Base-by-base conservation (phyloP, 2,329 filamentous ascomycete genomes). In the Colletotrichum lentis region DNA sequence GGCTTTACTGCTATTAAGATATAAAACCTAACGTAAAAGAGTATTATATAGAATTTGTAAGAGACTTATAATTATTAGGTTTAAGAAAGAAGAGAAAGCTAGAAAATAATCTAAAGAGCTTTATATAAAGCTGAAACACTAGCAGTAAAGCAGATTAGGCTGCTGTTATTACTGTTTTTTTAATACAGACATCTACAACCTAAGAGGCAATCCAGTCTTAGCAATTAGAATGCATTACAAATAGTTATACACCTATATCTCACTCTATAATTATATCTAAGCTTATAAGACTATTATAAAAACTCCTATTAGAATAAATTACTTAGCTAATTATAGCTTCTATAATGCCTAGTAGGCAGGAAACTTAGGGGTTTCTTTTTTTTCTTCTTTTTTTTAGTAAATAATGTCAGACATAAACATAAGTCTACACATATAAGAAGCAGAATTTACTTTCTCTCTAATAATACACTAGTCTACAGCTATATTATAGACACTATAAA, bases 321-420 rank as follows among this genome's bases (percentile, higher is more conserved):
- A 39, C 39, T 47, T 27, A 55, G 50, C 60, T 11, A n/a, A n/a
- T 27, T 27, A 37, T 55, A 16, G n/a, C 60, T 55, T 54, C 27
- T 46, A 7, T 14, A 47, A 37, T 14, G 5, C 5, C 54, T 22
- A 20, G 24, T 37, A 18, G 59, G 49, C 6, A 24, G n/a, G 58
- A 37, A 8, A 22, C 16, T 7, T 12, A 27, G n/a, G n/a, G n/a
- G n/a, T n/a, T n/a, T n/a, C n/a, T n/a, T n/a, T n/a, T n/a, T n/a
- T n/a, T n/a, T n/a, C n/a, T n/a, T n/a, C n/a, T n/a, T 16, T 54
- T 62, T 20, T 24, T 16, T 1, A 11, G 1, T 35, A 22, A 3
- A 55, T 39, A 1, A 10, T 62, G 1, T 47, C 16, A 16, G 14
- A 62, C 5, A 7, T 62, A 3, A 12, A 27, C 10, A 47, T 10